Evolutionary conservation across 495 filamentous ascomycete genomes (phyloP).

Genomic region (Aspergillus campestris): DNA sequence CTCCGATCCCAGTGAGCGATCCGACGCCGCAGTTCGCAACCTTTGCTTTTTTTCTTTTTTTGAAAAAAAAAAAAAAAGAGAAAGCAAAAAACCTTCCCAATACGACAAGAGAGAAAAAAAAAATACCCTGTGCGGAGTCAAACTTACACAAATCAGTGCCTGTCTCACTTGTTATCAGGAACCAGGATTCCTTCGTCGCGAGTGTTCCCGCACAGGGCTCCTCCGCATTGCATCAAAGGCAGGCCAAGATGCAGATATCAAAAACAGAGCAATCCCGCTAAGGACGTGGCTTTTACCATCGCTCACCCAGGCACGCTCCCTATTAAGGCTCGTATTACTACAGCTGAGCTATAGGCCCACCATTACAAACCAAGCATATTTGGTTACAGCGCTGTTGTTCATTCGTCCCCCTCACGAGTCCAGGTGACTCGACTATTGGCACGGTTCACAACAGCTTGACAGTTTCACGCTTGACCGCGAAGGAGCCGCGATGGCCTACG

Average conservation of each 20-base stretch:
- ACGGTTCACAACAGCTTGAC: slow-evolving; percentile 26
- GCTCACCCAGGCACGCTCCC: slow-evolving; percentile 28
- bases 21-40: not conserved
- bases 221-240: slow-evolving; percentile 36
- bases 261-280: slow-evolving; percentile 35
- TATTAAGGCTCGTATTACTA: slow-evolving; percentile 29
- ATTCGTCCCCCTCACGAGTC: slow-evolving; percentile 33
- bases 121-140: slow-evolving; percentile 9
- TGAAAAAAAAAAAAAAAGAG: not conserved
- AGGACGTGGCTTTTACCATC: slow-evolving; percentile 39
- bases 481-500: slow-evolving; percentile 36
- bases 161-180: slow-evolving; percentile 35
- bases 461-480: slow-evolving; percentile 29
- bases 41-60: not conserved
- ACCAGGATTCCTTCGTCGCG: slow-evolving; percentile 22
- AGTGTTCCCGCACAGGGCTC: slow-evolving; percentile 41
- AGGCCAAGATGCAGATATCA: slow-evolving; percentile 46
- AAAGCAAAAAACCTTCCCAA: not conserved
- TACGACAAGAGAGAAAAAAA: too few species aligned
- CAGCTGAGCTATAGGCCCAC: slow-evolving; percentile 21
- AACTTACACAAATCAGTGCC: slow-evolving; percentile 30
- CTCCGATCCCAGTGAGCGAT: slow-evolving; percentile 4
- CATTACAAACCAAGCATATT: slow-evolving; percentile 25
- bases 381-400: slow-evolving; percentile 24
- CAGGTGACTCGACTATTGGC: slow-evolving; percentile 39